A percentile compares a stretch with the other conserved stretches of the same genome.
These are phyloP conservation scores for Ustilago nuda DNA, from an alignment of 1,284 basidiomycete species.

Conservation along the genomic window DNA sequence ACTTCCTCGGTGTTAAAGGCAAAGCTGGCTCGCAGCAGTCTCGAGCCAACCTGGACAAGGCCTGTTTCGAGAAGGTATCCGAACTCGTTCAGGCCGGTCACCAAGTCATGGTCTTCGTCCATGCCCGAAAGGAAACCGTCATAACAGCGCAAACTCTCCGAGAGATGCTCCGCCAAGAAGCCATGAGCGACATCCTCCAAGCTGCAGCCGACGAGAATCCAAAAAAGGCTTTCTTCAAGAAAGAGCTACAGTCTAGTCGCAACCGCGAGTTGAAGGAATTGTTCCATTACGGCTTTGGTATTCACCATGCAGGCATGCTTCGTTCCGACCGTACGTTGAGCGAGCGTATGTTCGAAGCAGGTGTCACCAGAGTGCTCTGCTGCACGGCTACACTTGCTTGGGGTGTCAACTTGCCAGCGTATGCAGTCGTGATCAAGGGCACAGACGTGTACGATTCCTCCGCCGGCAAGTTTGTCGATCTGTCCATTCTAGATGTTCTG, in stretches of 20 bases:
- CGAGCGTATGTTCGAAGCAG: slow-evolving; percentile 92
- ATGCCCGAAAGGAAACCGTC: slow-evolving; percentile 97
- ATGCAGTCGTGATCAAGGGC: slow-evolving; percentile 96
- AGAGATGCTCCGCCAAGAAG: slow-evolving; percentile 83
- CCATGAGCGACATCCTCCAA: slow-evolving; percentile 78
- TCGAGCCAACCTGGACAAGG: slow-evolving; percentile 88
- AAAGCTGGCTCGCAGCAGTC: slow-evolving; percentile 81
- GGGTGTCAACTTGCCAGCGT: slow-evolving; percentile 99
- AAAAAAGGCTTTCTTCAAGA: slow-evolving; percentile 74
- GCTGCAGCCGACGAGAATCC: slow-evolving; percentile 53
- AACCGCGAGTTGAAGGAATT: slow-evolving; percentile 98
- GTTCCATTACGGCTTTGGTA: slow-evolving; percentile 90
- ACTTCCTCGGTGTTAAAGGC: slow-evolving; percentile 95
- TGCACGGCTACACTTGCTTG: slow-evolving; percentile 98
- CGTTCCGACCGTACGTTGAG: slow-evolving; percentile 93
- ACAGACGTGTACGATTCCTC: slow-evolving; percentile 84
- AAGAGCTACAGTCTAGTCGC: slow-evolving; percentile 81
- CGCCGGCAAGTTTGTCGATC: slow-evolving; percentile 79
- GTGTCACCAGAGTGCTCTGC: slow-evolving; percentile 91
- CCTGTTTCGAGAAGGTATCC: slow-evolving; percentile 83
- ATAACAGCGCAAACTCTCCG: slow-evolving; percentile 87
- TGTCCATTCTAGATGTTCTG: slow-evolving; percentile 94
- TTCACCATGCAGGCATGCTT: slow-evolving; percentile 99
- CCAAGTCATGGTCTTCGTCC: slow-evolving; percentile 99
- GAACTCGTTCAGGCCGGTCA: slow-evolving; percentile 72